Percentiles rank a stretch among this genome's conserved stretches.
phyloP scores from a whole-genome alignment of 495 filamentous ascomycete genomes.

The Hypoxylon perforatum region DNA sequence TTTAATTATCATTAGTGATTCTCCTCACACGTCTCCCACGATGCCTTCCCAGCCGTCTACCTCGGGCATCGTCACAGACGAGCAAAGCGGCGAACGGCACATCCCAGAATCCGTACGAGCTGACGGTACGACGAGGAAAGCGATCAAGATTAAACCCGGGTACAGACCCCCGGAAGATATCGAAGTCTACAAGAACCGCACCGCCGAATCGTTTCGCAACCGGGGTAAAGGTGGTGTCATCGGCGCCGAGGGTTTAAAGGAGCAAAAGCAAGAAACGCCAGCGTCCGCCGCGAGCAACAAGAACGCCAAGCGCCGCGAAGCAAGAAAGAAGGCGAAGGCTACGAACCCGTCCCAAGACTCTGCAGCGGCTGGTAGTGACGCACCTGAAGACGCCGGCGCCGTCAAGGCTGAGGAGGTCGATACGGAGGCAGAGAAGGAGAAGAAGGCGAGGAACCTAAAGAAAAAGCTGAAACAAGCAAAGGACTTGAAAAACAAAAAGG shows the following conservation, averaged over 20 bases:
- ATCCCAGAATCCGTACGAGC: slow-evolving; percentile 88
- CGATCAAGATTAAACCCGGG: slow-evolving; percentile 92
- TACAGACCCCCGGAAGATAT: slow-evolving; percentile 97
- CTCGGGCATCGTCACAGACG: slow-evolving; percentile 80
- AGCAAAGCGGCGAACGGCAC: slow-evolving; percentile 78
- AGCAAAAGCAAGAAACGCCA: slow-evolving; percentile 57
- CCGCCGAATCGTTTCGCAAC: slow-evolving; percentile 85
- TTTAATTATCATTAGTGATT: slow-evolving; percentile 21
- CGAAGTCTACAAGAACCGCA: slow-evolving; percentile 93
- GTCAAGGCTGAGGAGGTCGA: slow-evolving; percentile 62
- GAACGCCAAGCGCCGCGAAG: slow-evolving; percentile 93
- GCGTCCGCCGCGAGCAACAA: slow-evolving; percentile 75
- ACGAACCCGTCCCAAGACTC: slow-evolving; percentile 33
- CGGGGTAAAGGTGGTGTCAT: slow-evolving; percentile 79
- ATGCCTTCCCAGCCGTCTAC: slow-evolving; percentile 64
- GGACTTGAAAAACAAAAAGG: slow-evolving; percentile 91
- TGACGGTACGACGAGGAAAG: slow-evolving; percentile 88
- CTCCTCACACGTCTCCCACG: slow-evolving; percentile 38
- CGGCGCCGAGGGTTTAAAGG: slow-evolving; percentile 76
- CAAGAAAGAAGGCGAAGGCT: slow-evolving; percentile 86
- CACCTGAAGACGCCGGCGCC: slow-evolving; percentile 42
- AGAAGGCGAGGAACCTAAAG: slow-evolving; percentile 90
- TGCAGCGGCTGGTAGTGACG: slow-evolving; percentile 45
- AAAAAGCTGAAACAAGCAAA: slow-evolving; percentile 96
- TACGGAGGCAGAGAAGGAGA: slow-evolving; percentile 83